Percentiles rank a stretch among this genome's conserved stretches.
phyloP scores from a whole-genome alignment of 306 rosid genomes.

The Acacia crassicarpa region DNA sequence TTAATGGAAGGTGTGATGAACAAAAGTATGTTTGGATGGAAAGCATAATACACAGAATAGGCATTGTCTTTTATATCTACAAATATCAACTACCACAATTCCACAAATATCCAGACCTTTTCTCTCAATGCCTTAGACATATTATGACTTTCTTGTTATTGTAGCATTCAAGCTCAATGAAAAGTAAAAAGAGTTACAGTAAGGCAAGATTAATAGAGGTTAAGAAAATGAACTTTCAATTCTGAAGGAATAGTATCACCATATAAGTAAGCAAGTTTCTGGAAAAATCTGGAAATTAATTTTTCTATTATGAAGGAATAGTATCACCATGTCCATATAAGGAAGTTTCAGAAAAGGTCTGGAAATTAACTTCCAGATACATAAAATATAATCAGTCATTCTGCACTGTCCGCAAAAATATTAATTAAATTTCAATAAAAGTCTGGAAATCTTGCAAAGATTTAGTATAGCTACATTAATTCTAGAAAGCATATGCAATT shows the following conservation, averaged over 20 bases:
- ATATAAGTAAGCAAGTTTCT: conserved; percentile 54
- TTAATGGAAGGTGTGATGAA: conserved; percentile 59
- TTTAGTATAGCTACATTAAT: too few relatives aligned
- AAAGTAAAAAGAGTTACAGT: neutral
- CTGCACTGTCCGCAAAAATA: conserved; percentile 23
- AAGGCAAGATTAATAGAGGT: neutral
- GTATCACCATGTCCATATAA: conserved; percentile 65
- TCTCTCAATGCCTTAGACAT: too few relatives aligned
- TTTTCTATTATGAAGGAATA: conserved; percentile 51
- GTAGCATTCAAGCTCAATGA: neutral
- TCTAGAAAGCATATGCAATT: too few relatives aligned
- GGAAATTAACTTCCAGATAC: conserved; percentile 46
- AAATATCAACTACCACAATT: too few relatives aligned
- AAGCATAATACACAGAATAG: too few relatives aligned
- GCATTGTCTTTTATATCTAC: too few relatives aligned
- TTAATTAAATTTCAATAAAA: too few relatives aligned
- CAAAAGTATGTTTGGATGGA: too few relatives aligned
- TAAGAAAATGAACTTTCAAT: conserved; percentile 38
- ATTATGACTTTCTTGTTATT: too few relatives aligned
- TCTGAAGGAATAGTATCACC: conserved; percentile 62
- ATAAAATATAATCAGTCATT: conserved; percentile 25
- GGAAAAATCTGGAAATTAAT: too few relatives aligned
- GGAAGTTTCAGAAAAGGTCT: conserved; percentile 43
- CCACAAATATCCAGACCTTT: too few relatives aligned
- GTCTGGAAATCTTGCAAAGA: too few relatives aligned